phyloP scores from a whole-genome alignment of 176 grass and related monocot genomes.

The Musa troglodytarum region DNA sequence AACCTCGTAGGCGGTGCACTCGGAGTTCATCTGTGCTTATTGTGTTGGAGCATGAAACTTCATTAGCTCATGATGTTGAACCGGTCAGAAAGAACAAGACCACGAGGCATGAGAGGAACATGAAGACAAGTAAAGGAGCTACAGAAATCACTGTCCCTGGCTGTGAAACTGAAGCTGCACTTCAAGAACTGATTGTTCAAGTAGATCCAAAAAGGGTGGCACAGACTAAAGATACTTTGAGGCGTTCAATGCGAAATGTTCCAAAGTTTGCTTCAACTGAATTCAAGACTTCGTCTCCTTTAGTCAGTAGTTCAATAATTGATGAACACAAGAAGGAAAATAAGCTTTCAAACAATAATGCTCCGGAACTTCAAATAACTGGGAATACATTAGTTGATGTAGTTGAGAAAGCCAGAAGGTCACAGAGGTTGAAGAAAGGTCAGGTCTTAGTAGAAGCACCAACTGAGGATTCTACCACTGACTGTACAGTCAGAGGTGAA shows the following conservation, averaged over 20 bases:
- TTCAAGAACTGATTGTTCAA: not conserved
- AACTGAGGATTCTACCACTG: not conserved
- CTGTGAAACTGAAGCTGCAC: conserved; percentile 12
- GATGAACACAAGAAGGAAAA: not conserved
- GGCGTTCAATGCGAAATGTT: conserved; percentile 7
- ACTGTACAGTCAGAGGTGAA: not conserved
- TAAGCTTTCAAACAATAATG: not conserved
- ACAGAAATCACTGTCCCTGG: not conserved
- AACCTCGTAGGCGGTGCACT: conserved; percentile 12
- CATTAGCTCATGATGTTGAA: conserved; percentile 1
- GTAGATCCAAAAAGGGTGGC: conserved; percentile 4
- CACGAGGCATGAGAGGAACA: not conserved
- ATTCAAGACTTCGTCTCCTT: not conserved
- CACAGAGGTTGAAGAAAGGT: not conserved
- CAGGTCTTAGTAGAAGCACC: not conserved
- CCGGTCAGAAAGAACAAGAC: conserved; percentile 1
- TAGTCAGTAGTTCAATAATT: not conserved
- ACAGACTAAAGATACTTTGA: not conserved
- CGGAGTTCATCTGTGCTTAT: conserved; percentile 11
- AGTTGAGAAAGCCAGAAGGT: not conserved
- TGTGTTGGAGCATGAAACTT: conserved; percentile 1
- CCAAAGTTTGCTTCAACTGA: not conserved
- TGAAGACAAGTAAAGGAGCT: not conserved
- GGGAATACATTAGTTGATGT: too few species aligned
- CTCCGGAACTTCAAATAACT: not conserved